Evolutionary conservation across 2,329 filamentous ascomycete genomes (phyloP).

Genomic region (Alternaria infectoria): DNA sequence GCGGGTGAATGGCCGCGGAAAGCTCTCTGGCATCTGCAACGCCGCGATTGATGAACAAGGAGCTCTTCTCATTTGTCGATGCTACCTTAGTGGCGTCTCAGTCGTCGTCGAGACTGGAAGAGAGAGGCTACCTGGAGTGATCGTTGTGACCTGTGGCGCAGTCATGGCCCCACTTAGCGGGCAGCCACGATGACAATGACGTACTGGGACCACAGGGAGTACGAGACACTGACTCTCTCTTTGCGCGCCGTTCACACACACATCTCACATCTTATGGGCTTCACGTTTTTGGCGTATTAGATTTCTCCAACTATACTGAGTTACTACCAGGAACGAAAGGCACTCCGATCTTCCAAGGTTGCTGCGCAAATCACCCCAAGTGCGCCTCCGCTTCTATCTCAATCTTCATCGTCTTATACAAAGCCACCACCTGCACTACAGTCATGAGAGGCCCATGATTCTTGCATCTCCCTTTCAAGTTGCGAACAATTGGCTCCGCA

Average conservation of each 20-base stretch:
- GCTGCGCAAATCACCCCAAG: conserved; percentile 1
- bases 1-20: background rate
- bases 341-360: background rate
- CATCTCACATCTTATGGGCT: background rate
- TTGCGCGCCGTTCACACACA: background rate
- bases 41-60: background rate
- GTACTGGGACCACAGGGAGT: background rate
- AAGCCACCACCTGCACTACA: conserved; percentile 23
- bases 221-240: background rate
- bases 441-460: conserved; percentile 34
- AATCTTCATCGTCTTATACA: conserved; percentile 31
- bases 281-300: fast-evolving
- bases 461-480: conserved; percentile 30
- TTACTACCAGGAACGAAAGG: background rate
- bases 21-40: background rate
- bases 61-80: background rate
- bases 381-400: conserved; percentile 36
- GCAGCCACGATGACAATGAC: conserved; percentile 2
- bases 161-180: conserved; percentile 6
- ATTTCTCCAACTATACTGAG: background rate
- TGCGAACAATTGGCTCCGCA: conserved; percentile 15
- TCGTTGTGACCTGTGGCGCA: conserved; percentile 5
- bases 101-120: background rate
- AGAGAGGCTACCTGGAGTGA: background rate
- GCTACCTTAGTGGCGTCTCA: background rate